These are phyloP conservation scores for Capsicum rhomboideum DNA, from an alignment of 257 asterid genomes.

Conservation along the genomic window DNA sequence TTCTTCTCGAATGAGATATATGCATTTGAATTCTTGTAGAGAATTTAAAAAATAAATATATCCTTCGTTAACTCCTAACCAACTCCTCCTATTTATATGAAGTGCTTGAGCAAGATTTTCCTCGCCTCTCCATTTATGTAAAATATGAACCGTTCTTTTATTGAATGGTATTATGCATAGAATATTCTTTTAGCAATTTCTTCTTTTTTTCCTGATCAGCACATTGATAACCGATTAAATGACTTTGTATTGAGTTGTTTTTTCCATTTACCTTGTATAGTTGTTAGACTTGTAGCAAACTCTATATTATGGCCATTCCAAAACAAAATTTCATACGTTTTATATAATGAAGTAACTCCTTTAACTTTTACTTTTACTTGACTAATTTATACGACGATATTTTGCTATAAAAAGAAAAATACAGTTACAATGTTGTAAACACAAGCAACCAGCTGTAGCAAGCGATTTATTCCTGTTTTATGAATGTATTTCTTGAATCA, in stretches of 20 bases:
- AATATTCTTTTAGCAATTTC: too few relatives aligned
- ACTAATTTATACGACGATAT: neutral
- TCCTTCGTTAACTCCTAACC: neutral
- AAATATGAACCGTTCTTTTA: too few relatives aligned
- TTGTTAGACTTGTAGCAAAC: neutral
- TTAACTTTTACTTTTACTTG: neutral
- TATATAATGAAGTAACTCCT: neutral
- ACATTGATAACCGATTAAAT: too few relatives aligned
- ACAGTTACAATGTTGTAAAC: too few relatives aligned
- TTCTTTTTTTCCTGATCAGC: too few relatives aligned
- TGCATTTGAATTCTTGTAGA: neutral
- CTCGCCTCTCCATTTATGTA: too few relatives aligned
- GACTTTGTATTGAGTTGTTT: neutral
- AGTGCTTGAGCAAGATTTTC: too few relatives aligned
- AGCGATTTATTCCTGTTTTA: too few relatives aligned
- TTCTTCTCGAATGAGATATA: neutral
- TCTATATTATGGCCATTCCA: neutral
- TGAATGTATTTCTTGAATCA: too few relatives aligned
- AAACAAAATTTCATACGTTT: neutral
- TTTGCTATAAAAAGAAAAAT: too few relatives aligned
- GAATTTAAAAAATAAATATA: neutral
- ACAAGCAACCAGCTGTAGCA: too few relatives aligned
- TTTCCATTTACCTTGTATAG: neutral
- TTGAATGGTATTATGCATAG: too few relatives aligned
- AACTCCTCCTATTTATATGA: neutral